Conservation (phyloP, 1,139 yeast species). For the Wickerhamiella infanticola region DNA sequence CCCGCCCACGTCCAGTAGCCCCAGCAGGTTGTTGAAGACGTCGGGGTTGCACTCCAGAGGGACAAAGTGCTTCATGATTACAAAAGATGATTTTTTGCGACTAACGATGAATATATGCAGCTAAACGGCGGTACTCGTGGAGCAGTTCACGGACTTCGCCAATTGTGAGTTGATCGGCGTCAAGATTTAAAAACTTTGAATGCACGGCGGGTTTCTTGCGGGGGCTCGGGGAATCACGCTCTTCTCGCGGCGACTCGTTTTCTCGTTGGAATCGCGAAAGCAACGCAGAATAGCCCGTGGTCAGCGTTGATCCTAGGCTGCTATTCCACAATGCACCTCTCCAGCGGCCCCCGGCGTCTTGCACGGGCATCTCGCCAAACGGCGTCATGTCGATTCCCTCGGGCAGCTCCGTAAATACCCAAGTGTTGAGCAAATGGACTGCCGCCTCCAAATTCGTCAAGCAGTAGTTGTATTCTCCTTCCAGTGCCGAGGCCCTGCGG, state of each 20-base stretch:
- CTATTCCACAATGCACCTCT: constrained; percentile 6
- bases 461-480: constrained; percentile 41
- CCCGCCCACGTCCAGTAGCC: constrained; percentile 49
- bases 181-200: constrained; percentile 13
- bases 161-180: constrained; percentile 20
- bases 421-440: constrained; percentile 32
- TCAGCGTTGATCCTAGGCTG: not conserved
- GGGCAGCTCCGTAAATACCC: constrained; percentile 18
- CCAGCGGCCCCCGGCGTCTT: constrained; percentile 7
- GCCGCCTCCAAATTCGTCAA: constrained; percentile 54
- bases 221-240: constrained; percentile 4
- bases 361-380: constrained; percentile 12
- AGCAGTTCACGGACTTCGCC: constrained; percentile 24
- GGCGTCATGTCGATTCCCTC: constrained; percentile 15
- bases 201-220: constrained; percentile 3
- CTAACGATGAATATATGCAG: constrained; percentile 3
- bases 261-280: not conserved
- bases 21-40: constrained; percentile 59
- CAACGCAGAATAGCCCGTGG: not conserved
- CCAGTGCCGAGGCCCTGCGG: constrained; percentile 32
- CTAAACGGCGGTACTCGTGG: constrained; percentile 26
- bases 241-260: constrained; percentile 2
- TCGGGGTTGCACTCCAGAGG: constrained; percentile 89
- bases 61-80: constrained; percentile 28
- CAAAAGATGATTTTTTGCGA: not conserved